These are phyloP conservation scores for Trichocomaceae sp. DNA, from an alignment of 2,329 filamentous ascomycete genomes.

Conservation along the genomic window DNA sequence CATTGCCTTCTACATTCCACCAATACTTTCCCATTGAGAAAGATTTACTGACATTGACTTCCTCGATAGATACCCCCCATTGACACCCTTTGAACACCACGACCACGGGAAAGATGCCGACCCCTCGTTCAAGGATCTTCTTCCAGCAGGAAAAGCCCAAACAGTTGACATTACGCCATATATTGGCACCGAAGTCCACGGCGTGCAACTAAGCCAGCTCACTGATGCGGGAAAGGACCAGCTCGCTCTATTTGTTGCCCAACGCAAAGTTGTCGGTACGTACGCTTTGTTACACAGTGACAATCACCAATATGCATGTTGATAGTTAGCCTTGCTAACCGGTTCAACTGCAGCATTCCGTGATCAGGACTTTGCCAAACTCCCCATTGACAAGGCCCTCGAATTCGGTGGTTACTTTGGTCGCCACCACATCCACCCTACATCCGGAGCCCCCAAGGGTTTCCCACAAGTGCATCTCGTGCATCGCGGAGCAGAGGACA, in stretches of 20 bases:
- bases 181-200: constrained; percentile 65
- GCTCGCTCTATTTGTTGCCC: constrained; percentile 50
- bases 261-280: constrained; percentile 60
- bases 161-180: constrained; percentile 61
- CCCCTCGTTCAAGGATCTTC: constrained; percentile 59
- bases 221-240: constrained; percentile 66
- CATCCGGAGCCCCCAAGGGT: constrained; percentile 66
- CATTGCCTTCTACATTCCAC: too few species aligned
- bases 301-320: not conserved
- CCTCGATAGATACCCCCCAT: constrained; percentile 49
- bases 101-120: constrained; percentile 74
- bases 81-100: constrained; percentile 63
- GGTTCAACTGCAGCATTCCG: constrained; percentile 52
- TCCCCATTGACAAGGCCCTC: constrained; percentile 63
- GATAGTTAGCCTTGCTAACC: not conserved
- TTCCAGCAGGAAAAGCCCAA: constrained; percentile 41
- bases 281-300: constrained; percentile 19
- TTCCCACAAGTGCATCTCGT: constrained; percentile 72
- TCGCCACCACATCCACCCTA: constrained; percentile 74
- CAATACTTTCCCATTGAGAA: not conserved
- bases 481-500: constrained; percentile 63
- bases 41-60: not conserved
- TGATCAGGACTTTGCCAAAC: constrained; percentile 63
- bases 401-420: constrained; percentile 70
- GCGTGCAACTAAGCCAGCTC: constrained; percentile 64